Percentiles rank a stretch among this genome's conserved stretches.
Conservation (phyloP, 805 yeast species). For the Myxozyma neotropica region DNA sequence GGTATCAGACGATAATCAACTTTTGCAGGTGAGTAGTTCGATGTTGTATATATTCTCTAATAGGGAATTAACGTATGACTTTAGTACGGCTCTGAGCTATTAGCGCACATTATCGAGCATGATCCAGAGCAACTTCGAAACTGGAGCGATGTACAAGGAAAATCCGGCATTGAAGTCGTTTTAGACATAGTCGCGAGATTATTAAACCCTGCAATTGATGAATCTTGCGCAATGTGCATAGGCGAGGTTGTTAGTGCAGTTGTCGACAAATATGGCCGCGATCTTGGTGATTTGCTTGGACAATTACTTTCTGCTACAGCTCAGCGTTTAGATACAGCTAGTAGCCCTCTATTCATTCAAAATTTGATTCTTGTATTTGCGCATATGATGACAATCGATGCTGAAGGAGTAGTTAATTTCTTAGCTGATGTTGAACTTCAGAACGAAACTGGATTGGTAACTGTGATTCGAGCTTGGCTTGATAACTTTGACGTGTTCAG, state of each 20-base stretch:
- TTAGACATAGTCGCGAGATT: conserved; percentile 67
- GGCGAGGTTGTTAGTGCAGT: conserved; percentile 67
- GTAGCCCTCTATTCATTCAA: conserved; percentile 72
- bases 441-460: conserved; percentile 50
- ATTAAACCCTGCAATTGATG: conserved; percentile 67
- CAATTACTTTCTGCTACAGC: conserved; percentile 77
- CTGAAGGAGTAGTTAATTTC: conserved; percentile 64
- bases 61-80: neutral
- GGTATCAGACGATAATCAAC: conserved; percentile 26
- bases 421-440: conserved; percentile 45
- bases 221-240: conserved; percentile 77
- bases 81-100: conserved; percentile 70
- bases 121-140: conserved; percentile 39
- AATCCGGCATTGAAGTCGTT: conserved; percentile 58
- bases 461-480: conserved; percentile 79
- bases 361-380: conserved; percentile 77
- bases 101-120: conserved; percentile 58
- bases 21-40: conserved; percentile 21
- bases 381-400: conserved; percentile 63
- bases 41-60: neutral
- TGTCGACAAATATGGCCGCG: conserved; percentile 50
- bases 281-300: conserved; percentile 46
- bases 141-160: conserved; percentile 34
- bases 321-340: conserved; percentile 62
- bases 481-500: conserved; percentile 76